phyloP scores from a whole-genome alignment of 345 rosid genomes.

The Arabis alpina region DNA sequence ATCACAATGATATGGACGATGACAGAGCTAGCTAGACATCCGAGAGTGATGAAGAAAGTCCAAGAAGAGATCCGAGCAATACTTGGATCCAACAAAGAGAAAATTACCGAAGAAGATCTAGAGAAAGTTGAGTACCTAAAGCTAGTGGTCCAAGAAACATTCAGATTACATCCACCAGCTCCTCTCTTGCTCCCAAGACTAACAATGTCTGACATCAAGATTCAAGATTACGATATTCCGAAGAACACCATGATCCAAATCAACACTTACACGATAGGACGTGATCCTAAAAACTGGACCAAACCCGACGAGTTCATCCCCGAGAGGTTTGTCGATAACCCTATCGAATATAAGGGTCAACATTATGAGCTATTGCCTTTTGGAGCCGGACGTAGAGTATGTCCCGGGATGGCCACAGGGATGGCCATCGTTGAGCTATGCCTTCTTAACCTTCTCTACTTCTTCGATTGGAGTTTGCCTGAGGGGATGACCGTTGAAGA shows the following conservation, averaged over 20 bases:
- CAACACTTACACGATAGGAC: slow-evolving; percentile 56
- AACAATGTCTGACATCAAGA: slow-evolving; percentile 40
- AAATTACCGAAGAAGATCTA: slow-evolving; percentile 40
- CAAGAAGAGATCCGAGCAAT: slow-evolving; percentile 54
- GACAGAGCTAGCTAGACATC: slow-evolving; percentile 58
- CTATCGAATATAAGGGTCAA: slow-evolving; percentile 52
- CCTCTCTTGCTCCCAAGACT: slow-evolving; percentile 42
- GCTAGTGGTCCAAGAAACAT: slow-evolving; percentile 35
- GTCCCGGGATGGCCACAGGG: slow-evolving; percentile 43
- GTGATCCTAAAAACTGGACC: slow-evolving; percentile 55
- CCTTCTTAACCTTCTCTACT: slow-evolving; percentile 43
- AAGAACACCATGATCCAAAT: slow-evolving; percentile 43
- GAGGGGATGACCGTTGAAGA: slow-evolving; percentile 29
- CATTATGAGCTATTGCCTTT: slow-evolving; percentile 58
- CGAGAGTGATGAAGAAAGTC: slow-evolving; percentile 57
- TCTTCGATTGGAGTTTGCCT: slow-evolving; percentile 39
- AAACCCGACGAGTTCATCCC: slow-evolving; percentile 52
- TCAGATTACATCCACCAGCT: slow-evolving; percentile 42
- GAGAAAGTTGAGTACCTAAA: slow-evolving; percentile 38
- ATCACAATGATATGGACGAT: slow-evolving; percentile 60
- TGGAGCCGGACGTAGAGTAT: slow-evolving; percentile 48
- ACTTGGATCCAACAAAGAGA: slow-evolving; percentile 42
- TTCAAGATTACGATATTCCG: slow-evolving; percentile 38
- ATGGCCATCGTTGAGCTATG: slow-evolving; percentile 36
- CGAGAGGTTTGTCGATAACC: slow-evolving; percentile 52